Evolutionary conservation across 208 protist genomes (phyloP), one percentile per base, ranked within the genome.

Genomic region (Acanthamoeba triangularis): DNA sequence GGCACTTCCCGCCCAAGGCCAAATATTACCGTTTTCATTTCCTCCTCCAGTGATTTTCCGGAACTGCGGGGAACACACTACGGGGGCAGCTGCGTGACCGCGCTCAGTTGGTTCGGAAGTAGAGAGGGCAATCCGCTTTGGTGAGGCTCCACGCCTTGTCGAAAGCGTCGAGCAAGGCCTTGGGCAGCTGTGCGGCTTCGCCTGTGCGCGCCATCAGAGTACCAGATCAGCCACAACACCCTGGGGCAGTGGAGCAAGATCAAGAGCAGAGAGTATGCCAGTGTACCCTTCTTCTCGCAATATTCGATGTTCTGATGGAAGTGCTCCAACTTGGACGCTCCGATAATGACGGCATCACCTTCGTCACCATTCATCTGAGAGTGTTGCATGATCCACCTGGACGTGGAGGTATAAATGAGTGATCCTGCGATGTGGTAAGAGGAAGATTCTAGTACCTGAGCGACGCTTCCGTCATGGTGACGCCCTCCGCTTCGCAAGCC

Each of bases 301-400:
- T 35, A 90, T 44, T 33, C n/a, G 11, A 93, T 54, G 41, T 93
- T 93, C 41, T 93, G 14, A 25, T 30, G 47, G n/a, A 93, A 76
- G 23, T 93, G 88, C 3, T 69, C 41, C 63, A 93, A 7, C 28
- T 10, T 78, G 52, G 63, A 80, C 28, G 88, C 88, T 74, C 88
- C 88, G 4, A 93, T 69, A 37, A 93, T 93, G 30, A 93, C 65
- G 30, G 63, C 88, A 35, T 93, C 88, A 56, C 88, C 88, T 18
- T 69, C 63, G 35, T 76, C 33, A 10, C 61, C 88, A 25, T 56
- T 93, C 41, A 93, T n/a, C 23, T 61, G 37, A 30, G 88, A 93
- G 25, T 93, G 88, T 23, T 78, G 52, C 37, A 69, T 54, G 11
- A 93, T 78, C 88, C 88, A 93, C 33, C 88, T 90, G 35, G 13